A percentile compares a stretch with the other conserved stretches of the same genome.
Conservation (phyloP, 1,284 basidiomycete species). For the Heliocybe sulcata region DNA sequence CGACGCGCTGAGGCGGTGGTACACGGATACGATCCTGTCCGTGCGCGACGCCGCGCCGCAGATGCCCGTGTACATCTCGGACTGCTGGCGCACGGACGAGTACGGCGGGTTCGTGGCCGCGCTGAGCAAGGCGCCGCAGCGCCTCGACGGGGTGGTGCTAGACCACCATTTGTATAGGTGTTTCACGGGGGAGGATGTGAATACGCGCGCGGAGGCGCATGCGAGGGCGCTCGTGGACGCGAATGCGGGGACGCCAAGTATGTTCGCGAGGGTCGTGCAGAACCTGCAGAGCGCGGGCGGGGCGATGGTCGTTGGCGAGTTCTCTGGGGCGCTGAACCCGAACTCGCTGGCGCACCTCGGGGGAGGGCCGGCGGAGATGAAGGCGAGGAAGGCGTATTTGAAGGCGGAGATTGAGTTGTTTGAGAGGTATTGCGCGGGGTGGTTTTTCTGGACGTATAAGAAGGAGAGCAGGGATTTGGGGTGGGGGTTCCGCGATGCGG, state of each 20-base stretch:
- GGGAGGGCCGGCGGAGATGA: constrained; percentile 32
- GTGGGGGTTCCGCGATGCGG: constrained; percentile 73
- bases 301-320: constrained; percentile 77
- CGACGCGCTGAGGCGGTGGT: constrained; percentile 55
- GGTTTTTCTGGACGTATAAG: constrained; percentile 89
- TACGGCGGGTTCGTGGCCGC: constrained; percentile 52
- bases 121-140: constrained; percentile 15
- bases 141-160: constrained; percentile 45
- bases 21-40: constrained; percentile 48
- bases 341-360: constrained; percentile 47
- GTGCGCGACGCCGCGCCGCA: constrained; percentile 35
- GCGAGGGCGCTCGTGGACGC: constrained; percentile 35
- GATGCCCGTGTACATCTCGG: constrained; percentile 69
- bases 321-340: constrained; percentile 75
- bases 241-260: constrained; percentile 30
- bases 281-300: constrained; percentile 42
- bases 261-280: constrained; percentile 34
- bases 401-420: constrained; percentile 65
- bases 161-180: constrained; percentile 89
- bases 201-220: constrained; percentile 52
- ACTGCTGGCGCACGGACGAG: constrained; percentile 71
- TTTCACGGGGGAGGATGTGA: constrained; percentile 60
- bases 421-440: constrained; percentile 64
- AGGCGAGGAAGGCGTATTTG: constrained; percentile 46
- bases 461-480: constrained; percentile 67